These are phyloP conservation scores for Trichoderma sp. DNA, from an alignment of 2,329 filamentous ascomycete species.

Conservation along the genomic window DNA sequence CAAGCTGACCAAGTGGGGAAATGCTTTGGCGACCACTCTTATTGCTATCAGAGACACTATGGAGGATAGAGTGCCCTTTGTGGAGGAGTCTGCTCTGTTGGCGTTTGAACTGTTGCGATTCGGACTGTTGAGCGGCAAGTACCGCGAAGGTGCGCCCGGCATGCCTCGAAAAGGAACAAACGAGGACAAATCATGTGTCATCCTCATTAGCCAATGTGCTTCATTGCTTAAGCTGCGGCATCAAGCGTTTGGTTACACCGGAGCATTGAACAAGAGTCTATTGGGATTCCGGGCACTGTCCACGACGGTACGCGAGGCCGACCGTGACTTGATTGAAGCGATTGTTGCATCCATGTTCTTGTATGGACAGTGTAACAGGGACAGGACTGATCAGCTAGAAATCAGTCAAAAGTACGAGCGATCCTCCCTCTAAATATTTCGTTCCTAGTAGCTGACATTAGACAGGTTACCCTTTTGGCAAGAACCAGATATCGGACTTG, in stretches of 20 bases:
- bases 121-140: conserved; percentile 70
- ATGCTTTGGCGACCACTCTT: conserved; percentile 69
- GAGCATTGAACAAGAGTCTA: conserved; percentile 85
- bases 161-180: conserved; percentile 57
- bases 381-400: conserved; percentile 62
- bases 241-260: conserved; percentile 84
- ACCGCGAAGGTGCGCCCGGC: conserved; percentile 55
- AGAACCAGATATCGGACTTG: conserved; percentile 71
- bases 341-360: conserved; percentile 78
- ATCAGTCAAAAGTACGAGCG: conserved; percentile 67
- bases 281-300: conserved; percentile 83
- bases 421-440: not conserved
- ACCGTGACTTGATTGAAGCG: conserved; percentile 82
- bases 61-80: conserved; percentile 43
- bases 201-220: conserved; percentile 82
- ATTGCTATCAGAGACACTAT: conserved; percentile 56
- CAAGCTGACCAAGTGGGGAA: conserved; percentile 79
- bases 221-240: conserved; percentile 81
- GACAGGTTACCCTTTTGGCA: conserved; percentile 62
- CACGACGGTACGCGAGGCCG: conserved; percentile 70
- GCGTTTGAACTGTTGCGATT: conserved; percentile 83
- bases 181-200: conserved; percentile 72
- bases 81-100: conserved; percentile 77
- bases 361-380: conserved; percentile 72
- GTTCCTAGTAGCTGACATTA: not conserved